Evolutionary conservation across 2,329 filamentous ascomycete genomes (phyloP).

Genomic region (Rasamsonia emersonii): DNA sequence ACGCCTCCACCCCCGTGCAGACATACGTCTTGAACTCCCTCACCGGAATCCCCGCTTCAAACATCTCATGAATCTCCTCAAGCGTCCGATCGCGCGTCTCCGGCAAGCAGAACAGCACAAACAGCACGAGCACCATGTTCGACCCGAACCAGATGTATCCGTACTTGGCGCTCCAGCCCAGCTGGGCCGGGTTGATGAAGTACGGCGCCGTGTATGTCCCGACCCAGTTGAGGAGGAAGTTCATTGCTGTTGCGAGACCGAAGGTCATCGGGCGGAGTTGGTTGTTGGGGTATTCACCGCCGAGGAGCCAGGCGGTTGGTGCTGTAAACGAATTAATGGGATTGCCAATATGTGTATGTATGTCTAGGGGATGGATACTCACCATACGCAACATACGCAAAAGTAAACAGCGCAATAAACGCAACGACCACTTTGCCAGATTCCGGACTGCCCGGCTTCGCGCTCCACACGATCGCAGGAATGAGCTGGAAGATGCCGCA

Average conservation of each 20-base stretch:
- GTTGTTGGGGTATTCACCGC: constrained; percentile 33
- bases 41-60: constrained; percentile 2
- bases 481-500: constrained; percentile 4
- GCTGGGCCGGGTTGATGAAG: constrained; percentile 35
- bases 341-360: too few relatives aligned
- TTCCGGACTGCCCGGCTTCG: neutral
- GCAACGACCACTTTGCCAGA: constrained; percentile 4
- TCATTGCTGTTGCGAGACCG: constrained; percentile 30
- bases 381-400: constrained; percentile 3
- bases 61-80: constrained; percentile 14
- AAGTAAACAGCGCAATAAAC: constrained; percentile 4
- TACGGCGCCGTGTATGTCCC: constrained; percentile 35
- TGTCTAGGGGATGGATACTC: too few relatives aligned
- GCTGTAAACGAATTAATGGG: too few relatives aligned
- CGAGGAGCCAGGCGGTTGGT: constrained; percentile 35
- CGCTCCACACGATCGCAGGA: constrained; percentile 3
- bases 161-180: constrained; percentile 25
- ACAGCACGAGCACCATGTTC: constrained; percentile 25
- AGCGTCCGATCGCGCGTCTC: constrained; percentile 20
- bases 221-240: constrained; percentile 35
- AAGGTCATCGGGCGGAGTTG: constrained; percentile 33
- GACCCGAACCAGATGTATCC: constrained; percentile 35
- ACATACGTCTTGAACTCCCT: constrained; percentile 5
- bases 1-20: too few relatives aligned
- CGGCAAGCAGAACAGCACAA: constrained; percentile 22